Base-by-base conservation (phyloP, 768 basidiomycete genomes). In the Leucosporidium creatinivorum region DNA sequence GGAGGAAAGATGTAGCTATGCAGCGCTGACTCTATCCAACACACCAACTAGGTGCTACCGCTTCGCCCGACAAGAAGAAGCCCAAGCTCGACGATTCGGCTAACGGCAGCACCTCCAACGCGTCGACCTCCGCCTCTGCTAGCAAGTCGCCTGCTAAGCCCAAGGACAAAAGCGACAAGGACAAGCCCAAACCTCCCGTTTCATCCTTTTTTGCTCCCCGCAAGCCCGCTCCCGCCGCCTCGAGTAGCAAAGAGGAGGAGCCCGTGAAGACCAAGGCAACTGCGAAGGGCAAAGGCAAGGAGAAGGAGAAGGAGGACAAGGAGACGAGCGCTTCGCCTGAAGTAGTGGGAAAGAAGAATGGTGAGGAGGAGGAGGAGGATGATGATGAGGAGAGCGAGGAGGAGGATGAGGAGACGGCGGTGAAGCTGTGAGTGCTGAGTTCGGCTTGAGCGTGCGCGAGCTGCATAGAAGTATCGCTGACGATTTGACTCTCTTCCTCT, bases 351-450 rank as follows among this genome's bases (percentile, higher is more conserved):
- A 49, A 33, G 28, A 56, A 47, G 61, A 55, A 55, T 44, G 58
- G 33, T 10, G 60, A 59, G 18, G 65, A 58, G 0, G 51, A 58
- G 26, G 56, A 39, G 56, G 62, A 55, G 50, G 55, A 63, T 44
- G 61, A 69, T 31, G 63, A 69, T 21, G 65, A 72, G 48, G 65
- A 69, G 5, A 54, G 39, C 30, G 60, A 64, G 47, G 63, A 69
- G 25, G 65, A 72, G 48, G 65, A 69, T 6, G 59, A 50, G 33
- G 60, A 64, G 58, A 62, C 71, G 3, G 66, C 71, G 1, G 63
- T 51, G 18, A 68, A 72, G 55, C 66, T 72, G 71, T 72, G 31
- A 33, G 71, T 64, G 3, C 12, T 47, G 2, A 1, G 39, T 31
- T 51, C 4, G 9, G 9, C 18, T 33, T 10, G 33, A 33, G 33